Base-by-base conservation (phyloP, 2,329 filamentous ascomycete species). In the Phaeomoniella chlamydospora region DNA sequence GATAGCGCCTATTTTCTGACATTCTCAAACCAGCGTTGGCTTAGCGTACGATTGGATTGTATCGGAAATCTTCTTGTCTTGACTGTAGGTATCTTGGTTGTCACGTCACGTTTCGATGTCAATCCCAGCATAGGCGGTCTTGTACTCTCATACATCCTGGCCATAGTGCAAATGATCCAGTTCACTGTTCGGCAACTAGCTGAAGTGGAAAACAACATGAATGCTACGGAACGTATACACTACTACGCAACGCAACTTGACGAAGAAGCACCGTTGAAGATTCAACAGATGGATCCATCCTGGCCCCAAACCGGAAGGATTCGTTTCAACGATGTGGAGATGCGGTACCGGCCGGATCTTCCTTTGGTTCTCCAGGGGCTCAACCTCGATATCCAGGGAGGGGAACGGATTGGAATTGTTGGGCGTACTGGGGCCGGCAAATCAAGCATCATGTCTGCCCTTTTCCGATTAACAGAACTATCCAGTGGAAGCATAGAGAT, bases 131-230 rank as follows among this genome's bases (percentile, higher is more conserved):
- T 85, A 38, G 79, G 75, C 32, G 90, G 90, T 14, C 65, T 96
- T 29, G 86, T 96, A 0, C 68, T 98, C 15, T 90, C 82, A 33
- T 96, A 96, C 57, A 93, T 96, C 51, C 69, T 98, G 13, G 73
- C 80, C 11, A 93, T 94, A 49, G 86, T 93, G 13, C 84, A 92
- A 56, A 86, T 94, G 80, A 79, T 96, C 44, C 88, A 94, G 53
- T 94, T 94, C 57, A 88, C 85, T 1, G 84, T 96, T 13, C 75
- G 90, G 13, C 88, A 96, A 58, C 68, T 94, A 5, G 88, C 88
- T 16, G 88, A 94, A 56, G 85, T 96, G 5, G 88, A 96, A 57
- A 96, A 94, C 59, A 85, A 87, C 52, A 96, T 96, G 88, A 96
- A 94, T 55, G 79, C 87, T 0, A 90, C 92, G 0, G 88, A 96